Evolutionary conservation across 2,329 filamentous ascomycete genomes (phyloP).

Genomic region (Aspergillus niger): DNA sequence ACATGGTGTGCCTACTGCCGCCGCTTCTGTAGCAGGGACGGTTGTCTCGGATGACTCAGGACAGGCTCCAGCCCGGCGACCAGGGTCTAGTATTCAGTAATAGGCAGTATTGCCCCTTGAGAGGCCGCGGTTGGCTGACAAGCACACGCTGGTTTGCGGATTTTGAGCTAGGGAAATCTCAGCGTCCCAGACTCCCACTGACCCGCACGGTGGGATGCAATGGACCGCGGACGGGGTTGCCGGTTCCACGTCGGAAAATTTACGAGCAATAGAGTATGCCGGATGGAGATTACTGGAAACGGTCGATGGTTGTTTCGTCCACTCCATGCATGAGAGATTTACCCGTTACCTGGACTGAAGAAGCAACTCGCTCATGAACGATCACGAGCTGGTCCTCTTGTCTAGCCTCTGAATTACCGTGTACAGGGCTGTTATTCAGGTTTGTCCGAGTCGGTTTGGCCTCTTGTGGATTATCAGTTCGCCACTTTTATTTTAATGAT

Average conservation of each 20-base stretch:
- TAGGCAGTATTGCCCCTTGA: slow-evolving; percentile 14
- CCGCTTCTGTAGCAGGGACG: slow-evolving; percentile 16
- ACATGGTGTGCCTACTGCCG: slow-evolving; percentile 26
- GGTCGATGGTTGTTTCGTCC: slow-evolving; percentile 1
- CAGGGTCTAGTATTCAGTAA: slow-evolving; percentile 17
- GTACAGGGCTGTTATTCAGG: slow-evolving; percentile 10
- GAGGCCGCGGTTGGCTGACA: slow-evolving; percentile 24
- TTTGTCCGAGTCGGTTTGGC: slow-evolving; percentile 14
- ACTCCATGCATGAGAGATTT: background rate
- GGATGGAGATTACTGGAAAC: slow-evolving; percentile 10
- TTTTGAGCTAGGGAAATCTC: slow-evolving; percentile 19
- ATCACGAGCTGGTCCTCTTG: background rate
- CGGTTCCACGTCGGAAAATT: slow-evolving; percentile 31
- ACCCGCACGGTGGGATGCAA: slow-evolving; percentile 25
- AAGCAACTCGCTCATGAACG: slow-evolving; percentile 10
- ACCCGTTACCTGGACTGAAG: slow-evolving; percentile 5
- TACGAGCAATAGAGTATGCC: slow-evolving; percentile 18
- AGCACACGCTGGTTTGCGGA: slow-evolving; percentile 22
- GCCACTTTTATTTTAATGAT: slow-evolving; percentile 17
- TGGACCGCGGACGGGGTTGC: slow-evolving; percentile 18
- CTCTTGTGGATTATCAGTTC: slow-evolving; percentile 9
- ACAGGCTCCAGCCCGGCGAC: slow-evolving; percentile 17
- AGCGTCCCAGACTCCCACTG: slow-evolving; percentile 21
- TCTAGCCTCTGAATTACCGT: slow-evolving; percentile 3
- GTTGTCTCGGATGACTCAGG: slow-evolving; percentile 19